Conservation (phyloP, 129 eudicot genomes). For the Tanacetum coccineum region DNA sequence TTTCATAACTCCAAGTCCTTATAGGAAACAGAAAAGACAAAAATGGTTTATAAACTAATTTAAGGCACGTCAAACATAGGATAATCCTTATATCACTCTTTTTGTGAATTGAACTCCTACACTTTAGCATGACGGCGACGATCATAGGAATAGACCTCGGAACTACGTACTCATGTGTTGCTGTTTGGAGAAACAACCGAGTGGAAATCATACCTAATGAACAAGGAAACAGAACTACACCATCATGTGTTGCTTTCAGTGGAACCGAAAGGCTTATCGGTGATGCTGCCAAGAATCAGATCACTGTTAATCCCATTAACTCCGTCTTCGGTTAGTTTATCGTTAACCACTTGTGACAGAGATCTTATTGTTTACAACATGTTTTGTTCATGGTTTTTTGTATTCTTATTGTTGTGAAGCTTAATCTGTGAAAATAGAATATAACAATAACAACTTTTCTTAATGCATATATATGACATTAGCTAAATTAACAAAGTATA, state of each 20-base stretch:
- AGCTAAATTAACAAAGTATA: too few relatives aligned
- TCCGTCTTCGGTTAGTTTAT: conserved; percentile 40
- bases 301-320: conserved; percentile 52
- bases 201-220: conserved; percentile 68
- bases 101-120: too few relatives aligned
- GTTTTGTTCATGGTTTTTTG: background rate
- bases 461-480: too few relatives aligned
- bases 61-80: too few relatives aligned
- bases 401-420: too few relatives aligned
- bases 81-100: too few relatives aligned
- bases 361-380: background rate
- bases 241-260: conserved; percentile 69
- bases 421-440: too few relatives aligned
- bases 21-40: too few relatives aligned
- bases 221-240: conserved; percentile 69
- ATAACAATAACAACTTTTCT: too few relatives aligned
- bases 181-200: conserved; percentile 59
- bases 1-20: too few relatives aligned
- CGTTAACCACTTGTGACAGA: background rate
- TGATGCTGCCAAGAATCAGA: conserved; percentile 67
- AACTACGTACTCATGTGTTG: conserved; percentile 68
- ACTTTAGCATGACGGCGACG: background rate
- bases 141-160: conserved; percentile 64
- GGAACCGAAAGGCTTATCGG: conserved; percentile 48
- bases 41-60: too few relatives aligned